These are phyloP conservation scores for Penicillium verrucosum DNA, from an alignment of 2,329 filamentous ascomycete genomes.

Conservation along the genomic window DNA sequence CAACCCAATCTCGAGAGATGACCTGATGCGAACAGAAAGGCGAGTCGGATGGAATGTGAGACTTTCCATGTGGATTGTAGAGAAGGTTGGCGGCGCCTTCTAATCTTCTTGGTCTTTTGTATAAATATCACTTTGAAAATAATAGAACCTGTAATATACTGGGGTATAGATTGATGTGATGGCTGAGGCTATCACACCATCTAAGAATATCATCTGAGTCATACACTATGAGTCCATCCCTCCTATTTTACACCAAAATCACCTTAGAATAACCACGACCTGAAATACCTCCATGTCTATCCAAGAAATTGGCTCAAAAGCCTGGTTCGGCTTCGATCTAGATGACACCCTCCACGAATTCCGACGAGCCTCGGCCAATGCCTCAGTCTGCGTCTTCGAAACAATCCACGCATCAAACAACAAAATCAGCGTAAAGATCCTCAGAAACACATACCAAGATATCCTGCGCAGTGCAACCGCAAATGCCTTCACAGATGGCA, in stretches of 20 bases:
- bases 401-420: constrained; percentile 24
- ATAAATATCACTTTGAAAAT: background rate
- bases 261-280: background rate
- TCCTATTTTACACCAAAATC: background rate
- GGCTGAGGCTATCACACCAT: background rate
- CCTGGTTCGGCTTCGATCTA: constrained; percentile 49
- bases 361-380: constrained; percentile 39
- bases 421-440: background rate
- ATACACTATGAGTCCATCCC: background rate
- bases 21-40: constrained; percentile 77
- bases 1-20: constrained; percentile 64
- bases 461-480: constrained; percentile 34
- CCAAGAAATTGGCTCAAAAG: constrained; percentile 24
- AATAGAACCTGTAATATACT: constrained; percentile 9
- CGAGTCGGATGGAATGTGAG: constrained; percentile 81
- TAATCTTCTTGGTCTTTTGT: constrained; percentile 40
- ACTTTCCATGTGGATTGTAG: constrained; percentile 91
- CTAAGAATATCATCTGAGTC: background rate
- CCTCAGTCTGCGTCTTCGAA: constrained; percentile 33
- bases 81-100: constrained; percentile 79
- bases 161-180: background rate
- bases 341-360: constrained; percentile 52
- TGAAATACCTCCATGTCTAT: background rate
- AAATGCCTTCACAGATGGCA: constrained; percentile 46
- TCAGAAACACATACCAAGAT: constrained; percentile 21